Evolutionary conservation across 2,329 filamentous ascomycete species (phyloP).

Genomic region (Exophiala xenobiotica): DNA sequence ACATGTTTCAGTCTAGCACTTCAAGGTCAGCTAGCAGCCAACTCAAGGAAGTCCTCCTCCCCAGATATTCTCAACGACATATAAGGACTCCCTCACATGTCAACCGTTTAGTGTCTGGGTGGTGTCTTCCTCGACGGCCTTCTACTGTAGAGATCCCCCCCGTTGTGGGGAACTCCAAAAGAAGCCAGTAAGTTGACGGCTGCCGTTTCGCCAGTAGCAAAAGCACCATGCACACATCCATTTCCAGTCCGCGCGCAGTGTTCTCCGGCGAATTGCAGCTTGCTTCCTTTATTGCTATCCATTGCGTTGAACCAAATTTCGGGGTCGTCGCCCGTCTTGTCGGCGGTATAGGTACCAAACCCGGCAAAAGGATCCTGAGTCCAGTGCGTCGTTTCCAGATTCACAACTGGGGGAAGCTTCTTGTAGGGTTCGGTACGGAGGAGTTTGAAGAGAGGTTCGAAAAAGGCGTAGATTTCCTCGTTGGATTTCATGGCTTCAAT

Average conservation of each 20-base stretch:
- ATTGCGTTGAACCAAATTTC: slow-evolving; percentile 39
- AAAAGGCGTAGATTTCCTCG: slow-evolving; percentile 42
- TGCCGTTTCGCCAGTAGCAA: slow-evolving; percentile 44
- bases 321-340: slow-evolving; percentile 47
- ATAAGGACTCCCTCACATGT: neutral
- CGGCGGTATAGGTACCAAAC: slow-evolving; percentile 46
- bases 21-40: slow-evolving; percentile 14
- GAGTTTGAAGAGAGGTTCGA: slow-evolving; percentile 46
- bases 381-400: slow-evolving; percentile 47
- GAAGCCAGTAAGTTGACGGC: slow-evolving; percentile 41
- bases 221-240: slow-evolving; percentile 48
- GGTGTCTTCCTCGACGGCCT: slow-evolving; percentile 21
- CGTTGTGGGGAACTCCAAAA: slow-evolving; percentile 40
- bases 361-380: slow-evolving; percentile 46
- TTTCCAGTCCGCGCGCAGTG: slow-evolving; percentile 43
- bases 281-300: slow-evolving; percentile 37
- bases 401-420: slow-evolving; percentile 40
- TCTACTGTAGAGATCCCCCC: slow-evolving; percentile 29
- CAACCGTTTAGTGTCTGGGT: slow-evolving; percentile 19
- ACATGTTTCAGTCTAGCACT: slow-evolving; percentile 25
- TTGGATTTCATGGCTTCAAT: slow-evolving; percentile 44
- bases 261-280: slow-evolving; percentile 45
- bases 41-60: slow-evolving; percentile 8
- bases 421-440: slow-evolving; percentile 47
- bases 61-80: slow-evolving; percentile 3